Evolutionary conservation across 306 rosid genomes (phyloP), one percentile per base, ranked within the genome.

Genomic region (Cicer pinnatifidum): DNA sequence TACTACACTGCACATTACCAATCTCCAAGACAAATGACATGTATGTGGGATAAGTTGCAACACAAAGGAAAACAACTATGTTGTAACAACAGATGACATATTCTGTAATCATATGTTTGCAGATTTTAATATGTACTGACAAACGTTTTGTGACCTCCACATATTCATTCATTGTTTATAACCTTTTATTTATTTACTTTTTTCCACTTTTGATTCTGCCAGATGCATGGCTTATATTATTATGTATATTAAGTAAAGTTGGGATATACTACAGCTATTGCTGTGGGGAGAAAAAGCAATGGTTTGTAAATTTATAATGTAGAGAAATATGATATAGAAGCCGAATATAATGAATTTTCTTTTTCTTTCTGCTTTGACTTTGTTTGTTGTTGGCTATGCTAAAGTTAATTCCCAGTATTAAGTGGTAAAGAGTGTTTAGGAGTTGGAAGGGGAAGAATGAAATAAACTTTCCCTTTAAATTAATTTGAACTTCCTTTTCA

Each of bases 1-100:
- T 90, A 90, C 64, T 77, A 33, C 37, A 90, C 90, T 2, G 92
- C 96, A 12, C 96, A 90, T 84, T 90, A 90, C 65, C 96, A 90
- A 79, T 89, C 96, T 45, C 96, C 92, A 8, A 61, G 92, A 65
- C 96, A 89, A 85, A 84, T 89, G 92, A 63, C 13, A 40, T 63
- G 69, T 15, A 63, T 63, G 69, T 63, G 69, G 69, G 69, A 63
- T n/a, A 63, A 63, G 12, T 40, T 63, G 9, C 69, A 63, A 63
- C 50, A 63, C 66, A 59, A 59, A 11, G 69, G 69, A 63, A 63
- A 63, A 16, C 50, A 48, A 63, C 51, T 63, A 1, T 63, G 69
- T 9, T 63, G 69, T 33, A 63, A 63, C 8, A 63, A 40, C 35
- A 63, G 69, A 40, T 63, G 35, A 63, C 69, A 65, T 41, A 17